Percentiles rank a stretch among this genome's conserved stretches.
phyloP scores from a whole-genome alignment of 2,329 filamentous ascomycete species.

The Seiridium unicorne region DNA sequence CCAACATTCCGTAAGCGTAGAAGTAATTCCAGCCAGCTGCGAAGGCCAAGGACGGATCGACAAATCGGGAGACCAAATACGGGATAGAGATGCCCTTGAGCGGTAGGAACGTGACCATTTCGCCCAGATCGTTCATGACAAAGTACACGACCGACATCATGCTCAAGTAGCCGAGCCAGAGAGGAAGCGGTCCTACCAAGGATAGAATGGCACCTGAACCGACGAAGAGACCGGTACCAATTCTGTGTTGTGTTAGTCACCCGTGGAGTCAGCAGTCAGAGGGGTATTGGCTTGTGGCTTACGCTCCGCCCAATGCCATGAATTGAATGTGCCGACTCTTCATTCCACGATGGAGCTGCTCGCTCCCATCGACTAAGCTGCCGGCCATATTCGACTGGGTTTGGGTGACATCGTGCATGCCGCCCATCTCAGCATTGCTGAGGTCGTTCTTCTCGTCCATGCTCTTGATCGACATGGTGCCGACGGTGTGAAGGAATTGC shows the following conservation, averaged over 20 bases:
- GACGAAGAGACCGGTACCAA: slow-evolving; percentile 65
- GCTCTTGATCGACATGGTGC: slow-evolving; percentile 12
- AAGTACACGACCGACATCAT: slow-evolving; percentile 54
- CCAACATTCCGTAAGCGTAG: slow-evolving; percentile 58
- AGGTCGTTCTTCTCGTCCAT: slow-evolving; percentile 6
- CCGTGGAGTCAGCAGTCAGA: slow-evolving; percentile 7
- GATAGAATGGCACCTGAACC: slow-evolving; percentile 57
- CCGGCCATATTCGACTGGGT: not conserved
- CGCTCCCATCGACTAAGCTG: slow-evolving; percentile 29
- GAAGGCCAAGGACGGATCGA: slow-evolving; percentile 55
- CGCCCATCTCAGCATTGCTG: slow-evolving; percentile 7
- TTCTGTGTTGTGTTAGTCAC: slow-evolving; percentile 28
- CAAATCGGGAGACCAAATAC: slow-evolving; percentile 54
- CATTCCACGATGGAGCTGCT: slow-evolving; percentile 53
- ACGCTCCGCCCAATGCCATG: slow-evolving; percentile 51
- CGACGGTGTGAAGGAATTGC: not conserved
- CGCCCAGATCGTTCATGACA: slow-evolving; percentile 50
- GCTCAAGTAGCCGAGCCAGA: slow-evolving; percentile 66
- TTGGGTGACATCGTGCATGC: slow-evolving; percentile 12
- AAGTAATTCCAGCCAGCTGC: slow-evolving; percentile 62
- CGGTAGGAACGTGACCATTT: slow-evolving; percentile 55
- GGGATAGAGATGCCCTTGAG: slow-evolving; percentile 56
- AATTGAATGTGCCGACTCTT: slow-evolving; percentile 62
- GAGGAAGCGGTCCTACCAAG: slow-evolving; percentile 59
- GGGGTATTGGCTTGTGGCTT: slow-evolving; percentile 15